phyloP scores from a whole-genome alignment of 495 filamentous ascomycete genomes.

The Daldinia loculata region DNA sequence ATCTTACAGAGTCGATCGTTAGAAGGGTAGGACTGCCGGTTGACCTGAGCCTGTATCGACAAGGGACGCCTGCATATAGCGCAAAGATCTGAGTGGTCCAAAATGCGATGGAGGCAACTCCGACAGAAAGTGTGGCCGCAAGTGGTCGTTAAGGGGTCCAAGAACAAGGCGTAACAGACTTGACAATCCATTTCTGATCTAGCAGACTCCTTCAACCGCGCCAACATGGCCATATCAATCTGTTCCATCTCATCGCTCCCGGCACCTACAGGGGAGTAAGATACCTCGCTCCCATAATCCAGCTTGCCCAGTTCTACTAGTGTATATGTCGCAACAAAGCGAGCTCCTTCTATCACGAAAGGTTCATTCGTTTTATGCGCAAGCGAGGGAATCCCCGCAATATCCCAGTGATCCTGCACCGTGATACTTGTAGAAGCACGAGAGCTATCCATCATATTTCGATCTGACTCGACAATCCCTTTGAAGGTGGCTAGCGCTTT shows the following conservation, averaged over 20 bases:
- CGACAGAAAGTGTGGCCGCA: constrained; percentile 94
- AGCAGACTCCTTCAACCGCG: constrained; percentile 65
- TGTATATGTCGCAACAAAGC: constrained; percentile 65
- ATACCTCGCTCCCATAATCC: constrained; percentile 41
- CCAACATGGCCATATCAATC: constrained; percentile 62
- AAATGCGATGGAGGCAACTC: constrained; percentile 73
- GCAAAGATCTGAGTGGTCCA: constrained; percentile 80
- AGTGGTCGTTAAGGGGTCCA: constrained; percentile 81
- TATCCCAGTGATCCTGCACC: constrained; percentile 53
- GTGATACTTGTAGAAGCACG: constrained; percentile 48
- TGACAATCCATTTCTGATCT: constrained; percentile 83
- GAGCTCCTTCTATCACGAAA: constrained; percentile 58
- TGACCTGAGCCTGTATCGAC: constrained; percentile 65
- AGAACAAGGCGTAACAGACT: constrained; percentile 80
- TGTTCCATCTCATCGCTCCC: constrained; percentile 49
- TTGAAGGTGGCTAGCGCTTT: constrained; percentile 67
- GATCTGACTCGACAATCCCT: constrained; percentile 53
- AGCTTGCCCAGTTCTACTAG: constrained; percentile 39
- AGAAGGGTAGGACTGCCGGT: constrained; percentile 58
- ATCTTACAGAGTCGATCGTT: constrained; percentile 70
- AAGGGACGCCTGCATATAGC: constrained; percentile 78
- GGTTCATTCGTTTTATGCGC: constrained; percentile 45
- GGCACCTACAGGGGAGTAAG: constrained; percentile 56
- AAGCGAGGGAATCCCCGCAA: constrained; percentile 53
- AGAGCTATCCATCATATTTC: constrained; percentile 40